Base-by-base conservation (phyloP, 2,329 filamentous ascomycete genomes). In the Lasiodiplodia gonubiensis region DNA sequence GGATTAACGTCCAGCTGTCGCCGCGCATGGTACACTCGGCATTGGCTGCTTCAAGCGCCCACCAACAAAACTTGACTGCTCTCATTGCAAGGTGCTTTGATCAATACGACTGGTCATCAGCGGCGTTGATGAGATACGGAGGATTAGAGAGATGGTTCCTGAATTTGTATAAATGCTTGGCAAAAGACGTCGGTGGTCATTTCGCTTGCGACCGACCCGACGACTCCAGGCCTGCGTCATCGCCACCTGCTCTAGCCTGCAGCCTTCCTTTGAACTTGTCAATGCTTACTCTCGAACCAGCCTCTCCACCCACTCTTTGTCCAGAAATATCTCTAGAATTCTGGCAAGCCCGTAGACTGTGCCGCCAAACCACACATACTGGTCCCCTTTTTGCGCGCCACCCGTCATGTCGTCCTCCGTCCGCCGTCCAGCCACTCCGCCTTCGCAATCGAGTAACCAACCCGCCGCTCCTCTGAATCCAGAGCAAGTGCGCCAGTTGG, bases 401-500 rank as follows among this genome's bases (percentile, higher is more conserved):
- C 23, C 7, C 48, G 27, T 52, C 48, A 75, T 30, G 78, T 33
- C 57, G 25, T 42, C 57, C 8, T 61, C 57, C 18, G 30, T 39
- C 18, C 39, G 39, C 52, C 76, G 82, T 51, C 82, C 82, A 12
- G 78, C 80, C 57, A 86, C 85, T 72, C 84, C 86, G 70, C 81
- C 82, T 70, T 79, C 70, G 71, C 78, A 68, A 74, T 79, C 70
- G 66, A 74, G 74, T 74, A 74, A 11, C 76, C 74, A 23, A 11
- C 67, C 69, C 80, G 27, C 80, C 77, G 79, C 83, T 27, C 83
- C 85, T 46, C 80, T 87, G 39, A 89, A 87, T 2, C 86, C 87
- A 11, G 87, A 89, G 72, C 86, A 89, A 75, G 83, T 88, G 57
- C 83, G 86, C 60, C 83, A 82, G 70, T 87, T 88, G 77, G 94